A percentile compares a stretch with the other conserved stretches of the same genome.
These are phyloP conservation scores for Colletotrichum echinochloae DNA, from an alignment of 2,329 filamentous ascomycete genomes.

Conservation along the genomic window DNA sequence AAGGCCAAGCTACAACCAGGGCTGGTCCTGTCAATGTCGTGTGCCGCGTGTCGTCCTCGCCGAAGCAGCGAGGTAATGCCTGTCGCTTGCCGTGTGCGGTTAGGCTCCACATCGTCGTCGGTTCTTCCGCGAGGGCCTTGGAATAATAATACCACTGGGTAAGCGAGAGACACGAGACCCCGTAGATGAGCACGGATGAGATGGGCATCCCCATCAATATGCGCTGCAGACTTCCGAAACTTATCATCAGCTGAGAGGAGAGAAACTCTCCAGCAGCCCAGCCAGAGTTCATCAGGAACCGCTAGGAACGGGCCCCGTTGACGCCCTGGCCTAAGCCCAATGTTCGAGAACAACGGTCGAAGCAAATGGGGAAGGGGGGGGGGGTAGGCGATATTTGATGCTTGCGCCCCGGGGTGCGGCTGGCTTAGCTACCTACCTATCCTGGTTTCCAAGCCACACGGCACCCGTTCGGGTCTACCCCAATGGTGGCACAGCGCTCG, in stretches of 20 bases:
- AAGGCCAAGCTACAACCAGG: constrained; percentile 9
- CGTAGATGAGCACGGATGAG: not conserved
- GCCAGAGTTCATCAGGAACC: not conserved
- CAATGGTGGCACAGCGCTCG: constrained; percentile 23
- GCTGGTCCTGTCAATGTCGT: not conserved
- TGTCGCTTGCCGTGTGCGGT: constrained; percentile 1
- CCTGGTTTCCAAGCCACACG: constrained; percentile 5
- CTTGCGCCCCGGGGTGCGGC: not conserved
- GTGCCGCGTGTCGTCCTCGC: not conserved
- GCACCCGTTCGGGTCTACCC: constrained; percentile 19
- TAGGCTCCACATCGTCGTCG: constrained; percentile 11
- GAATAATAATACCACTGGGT: constrained; percentile 11
- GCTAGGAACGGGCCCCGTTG: not conserved
- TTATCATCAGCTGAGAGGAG: not conserved
- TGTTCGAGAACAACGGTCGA: constrained; percentile 26
- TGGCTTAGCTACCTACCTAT: not conserved
- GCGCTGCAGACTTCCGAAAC: constrained; percentile 11
- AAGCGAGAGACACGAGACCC: not conserved
- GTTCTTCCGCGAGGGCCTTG: constrained; percentile 31
- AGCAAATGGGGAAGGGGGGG: too few relatives aligned
- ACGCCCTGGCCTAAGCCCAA: not conserved
- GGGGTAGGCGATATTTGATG: constrained; percentile 1
- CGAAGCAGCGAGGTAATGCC: constrained; percentile 3
- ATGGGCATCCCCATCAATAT: not conserved
- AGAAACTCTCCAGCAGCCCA: not conserved